Evolutionary conservation across 2,329 filamentous ascomycete genomes (phyloP), one percentile per base, ranked within the genome.

Genomic region (Exophiala phaeomuriformis): DNA sequence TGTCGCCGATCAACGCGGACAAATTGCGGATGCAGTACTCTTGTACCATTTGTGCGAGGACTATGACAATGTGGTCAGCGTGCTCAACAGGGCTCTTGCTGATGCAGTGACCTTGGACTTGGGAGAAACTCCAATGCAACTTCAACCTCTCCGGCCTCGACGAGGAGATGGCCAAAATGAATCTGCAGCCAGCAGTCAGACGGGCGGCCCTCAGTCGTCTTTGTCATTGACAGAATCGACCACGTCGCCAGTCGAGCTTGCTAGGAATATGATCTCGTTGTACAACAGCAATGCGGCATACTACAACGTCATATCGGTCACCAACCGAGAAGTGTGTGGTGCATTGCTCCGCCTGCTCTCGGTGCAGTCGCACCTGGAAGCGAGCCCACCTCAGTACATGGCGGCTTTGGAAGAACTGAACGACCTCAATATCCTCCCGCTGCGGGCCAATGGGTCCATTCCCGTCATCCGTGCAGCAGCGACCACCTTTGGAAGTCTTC

Each of bases 31-130:
- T 70, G 90, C 94, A 1, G 91, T 97, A 9, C 78, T 98, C 47
- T 77, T 98, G 48, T 97, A 95, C 69, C 91, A 98, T 69, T 77
- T 98, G 41, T 91, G 93, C 0, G 88, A 89, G 65, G 90, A 98
- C 68, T 97, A 95, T 68, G 90, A 98, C 68, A 90, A 84, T 50
- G 94, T 97, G n/a, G 83, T 96, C 41, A 76, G 81, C 29, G 91
- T 97, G 61, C 82, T 97, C 65, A 95, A 90, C 70, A 85, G 90
- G 37, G 86, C 90, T 2, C 77, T 98, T 35, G 94, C 90, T 52
- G 90, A 97, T 69, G 88, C 89, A 42, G 83, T 97, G 55, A 85
- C 88, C 8, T 79, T 91, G 7, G 90, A 95, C 64, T 80, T 95
- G 63, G 90, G 89, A 49, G 85, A 93, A 63, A 84, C 89, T 54